These are phyloP conservation scores for Fusarium robinianum DNA, from an alignment of 2,329 filamentous ascomycete species.

Conservation along the genomic window DNA sequence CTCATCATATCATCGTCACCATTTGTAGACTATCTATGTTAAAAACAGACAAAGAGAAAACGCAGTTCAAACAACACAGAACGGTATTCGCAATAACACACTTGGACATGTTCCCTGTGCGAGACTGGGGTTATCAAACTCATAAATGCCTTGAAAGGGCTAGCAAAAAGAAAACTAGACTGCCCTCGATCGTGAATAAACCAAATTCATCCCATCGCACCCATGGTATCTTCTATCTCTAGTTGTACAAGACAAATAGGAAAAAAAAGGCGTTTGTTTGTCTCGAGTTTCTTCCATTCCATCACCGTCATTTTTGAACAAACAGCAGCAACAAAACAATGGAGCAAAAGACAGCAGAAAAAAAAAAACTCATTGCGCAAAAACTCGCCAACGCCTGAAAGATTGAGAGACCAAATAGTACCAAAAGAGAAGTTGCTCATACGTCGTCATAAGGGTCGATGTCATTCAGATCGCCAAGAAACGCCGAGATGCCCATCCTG, in stretches of 20 bases:
- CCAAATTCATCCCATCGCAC: conserved; percentile 15
- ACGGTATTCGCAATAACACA: conserved; percentile 4
- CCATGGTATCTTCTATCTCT: conserved; percentile 38
- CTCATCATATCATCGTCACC: conserved; percentile 17
- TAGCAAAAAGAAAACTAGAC: too few relatives aligned
- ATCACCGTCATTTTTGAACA: conserved; percentile 27
- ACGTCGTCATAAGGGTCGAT: too few relatives aligned
- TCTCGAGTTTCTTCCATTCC: conserved; percentile 15
- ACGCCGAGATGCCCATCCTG: conserved; percentile 18
- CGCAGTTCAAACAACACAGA: neutral
- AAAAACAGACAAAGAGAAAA: conserved; percentile 3
- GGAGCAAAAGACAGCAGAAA: conserved; percentile 5
- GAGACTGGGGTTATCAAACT: too few relatives aligned
- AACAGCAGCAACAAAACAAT: neutral
- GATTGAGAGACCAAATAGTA: neutral
- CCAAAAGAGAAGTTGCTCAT: conserved; percentile 10
- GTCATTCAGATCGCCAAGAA: conserved; percentile 27
- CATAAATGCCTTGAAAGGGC: too few relatives aligned
- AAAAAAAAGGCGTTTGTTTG: conserved; percentile 9
- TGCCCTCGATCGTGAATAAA: too few relatives aligned
- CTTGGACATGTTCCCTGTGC: too few relatives aligned
- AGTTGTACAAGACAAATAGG: conserved; percentile 35
- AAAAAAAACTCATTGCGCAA: conserved; percentile 21
- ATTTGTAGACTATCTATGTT: conserved; percentile 24
- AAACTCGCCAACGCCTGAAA: conserved; percentile 14